Base-by-base conservation (phyloP, 805 yeast genomes). In the Yamadazyma insecticola region DNA sequence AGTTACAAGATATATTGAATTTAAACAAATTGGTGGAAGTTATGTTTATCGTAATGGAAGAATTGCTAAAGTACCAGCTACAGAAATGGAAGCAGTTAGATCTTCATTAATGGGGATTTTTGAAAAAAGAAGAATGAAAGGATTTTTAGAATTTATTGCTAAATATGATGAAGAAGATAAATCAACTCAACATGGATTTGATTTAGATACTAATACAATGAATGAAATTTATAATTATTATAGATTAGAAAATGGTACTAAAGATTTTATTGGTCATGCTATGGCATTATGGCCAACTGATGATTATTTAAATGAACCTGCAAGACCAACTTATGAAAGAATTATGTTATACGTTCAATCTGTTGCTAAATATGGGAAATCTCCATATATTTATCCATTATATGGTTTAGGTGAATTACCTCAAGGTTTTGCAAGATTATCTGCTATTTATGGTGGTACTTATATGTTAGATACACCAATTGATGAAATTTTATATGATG, bases 391-490 rank as follows among this genome's bases (percentile, higher is more conserved):
- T 40, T 92, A 92, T 55, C 98, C 98, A 28, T 68, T 90, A 50
- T 92, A 92, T 53, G 98, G 98, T 6, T 72, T 92, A 36, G 98
- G 98, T 31, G 98, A 92, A 60, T 71, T 92, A 38, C 98, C 98
- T n/a, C 98, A 92, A 64, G 98, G 97, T 6, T 92, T 92, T 67
- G 97, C 97, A 8, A 76, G 98, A 56, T 75, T 92, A 40, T 81
- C 95, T 31, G 98, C 98, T 16, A 90, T 92, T 44, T 88, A 92
- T 53, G 98, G 98, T 43, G 98, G 98, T 51, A 90, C 97, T 13
- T 92, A 88, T 56, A 92, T 92, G 98, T 75, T 92, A 53, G 96
- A 88, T 55, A 90, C 95, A 19, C 96, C 97, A 28, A 78, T 92
- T 41, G 95, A 92, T 39, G 95, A 90, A 62, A 73, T 89, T 13